Conservation (phyloP, 2,329 filamentous ascomycete species). For the Cryphonectria japonica region DNA sequence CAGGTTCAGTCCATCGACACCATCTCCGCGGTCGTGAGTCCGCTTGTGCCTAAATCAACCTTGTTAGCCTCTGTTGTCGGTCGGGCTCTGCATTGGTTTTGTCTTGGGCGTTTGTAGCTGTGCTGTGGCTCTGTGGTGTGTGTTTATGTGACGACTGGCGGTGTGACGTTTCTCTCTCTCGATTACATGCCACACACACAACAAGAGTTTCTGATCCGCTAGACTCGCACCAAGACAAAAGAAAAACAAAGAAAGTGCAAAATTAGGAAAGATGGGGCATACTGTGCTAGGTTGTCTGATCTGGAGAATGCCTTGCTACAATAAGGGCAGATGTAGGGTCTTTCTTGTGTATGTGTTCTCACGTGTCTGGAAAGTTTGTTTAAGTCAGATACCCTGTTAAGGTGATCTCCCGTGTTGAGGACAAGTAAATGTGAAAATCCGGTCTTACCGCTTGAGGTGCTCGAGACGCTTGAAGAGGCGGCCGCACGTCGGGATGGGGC, state of each 20-base stretch:
- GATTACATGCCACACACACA: slow-evolving; percentile 46
- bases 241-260: slow-evolving; percentile 35
- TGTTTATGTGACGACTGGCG: slow-evolving; percentile 34
- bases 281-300: slow-evolving; percentile 99
- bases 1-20: slow-evolving; percentile 61
- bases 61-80: slow-evolving; percentile 42
- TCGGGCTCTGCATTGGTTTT: slow-evolving; percentile 23
- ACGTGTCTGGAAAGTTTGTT: slow-evolving; percentile 75
- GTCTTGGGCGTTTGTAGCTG: slow-evolving; percentile 40
- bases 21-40: slow-evolving; percentile 68
- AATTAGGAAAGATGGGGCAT: slow-evolving; percentile 53
- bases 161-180: slow-evolving; percentile 33
- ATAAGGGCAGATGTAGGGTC: slow-evolving; percentile 94
- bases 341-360: slow-evolving; percentile 98
- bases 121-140: slow-evolving; percentile 41
- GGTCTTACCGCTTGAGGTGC: slow-evolving; percentile 94
- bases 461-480: slow-evolving; percentile 98
- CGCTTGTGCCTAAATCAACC: slow-evolving; percentile 75
- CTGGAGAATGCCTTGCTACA: slow-evolving; percentile 99
- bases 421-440: slow-evolving; percentile 45
- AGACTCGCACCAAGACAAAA: slow-evolving; percentile 36
- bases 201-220: slow-evolving; percentile 44
- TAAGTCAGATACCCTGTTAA: slow-evolving; percentile 46
- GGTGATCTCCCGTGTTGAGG: slow-evolving; percentile 43
- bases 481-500: slow-evolving; percentile 97